Evolutionary conservation across 148 eudicot species (phyloP), one percentile per base, ranked within the genome.

Genomic region (Drosera capensis): DNA sequence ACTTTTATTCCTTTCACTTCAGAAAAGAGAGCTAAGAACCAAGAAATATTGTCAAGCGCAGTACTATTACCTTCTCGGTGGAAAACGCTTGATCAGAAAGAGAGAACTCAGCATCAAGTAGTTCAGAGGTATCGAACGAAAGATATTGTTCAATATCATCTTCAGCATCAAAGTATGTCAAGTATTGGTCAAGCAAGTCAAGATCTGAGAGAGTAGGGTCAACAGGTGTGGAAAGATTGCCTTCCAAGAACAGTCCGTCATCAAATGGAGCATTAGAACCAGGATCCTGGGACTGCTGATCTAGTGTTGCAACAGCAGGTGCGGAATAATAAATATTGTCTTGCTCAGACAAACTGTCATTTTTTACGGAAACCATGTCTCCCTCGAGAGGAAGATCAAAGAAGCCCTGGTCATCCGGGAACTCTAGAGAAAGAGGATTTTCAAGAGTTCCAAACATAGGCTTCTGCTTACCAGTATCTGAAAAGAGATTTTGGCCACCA

Each of bases 191-290:
- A 25, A 74, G 23, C 71, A 58, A 34, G 23, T 52, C 80, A 63
- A 70, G 53, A 46, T 73, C 59, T 14, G 63, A 46, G 39, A 74
- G 43, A 35, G 75, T 65, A 22, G 38, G 65, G 48, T 59, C 66
- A 55, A 52, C 21, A 16, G 77, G 55, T 54, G 57, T 64, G 14
- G 66, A 56, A 34, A 84, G 65, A 55, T 65, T 54, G 57, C 74
- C 66, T 58, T 84, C 95, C 25, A 73, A 38, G 62, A 64, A 84
- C 14, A 71, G 31, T 31, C 68, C 74, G 30, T 79, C 71, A 54
- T 60, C 67, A 46, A 48, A 63, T 39, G 51, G 57, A 35, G 49
- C 59, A 44, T 59, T 37, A 22, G 43, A 44, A 13, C 48, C 39
- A 57, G 62, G 46, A 57, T 71, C 77, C 20, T 60, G 23, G 41